A percentile compares a stretch with the other conserved stretches of the same genome.
These are phyloP conservation scores for Brachypodium distachyon DNA, from an alignment of 202 grass and related monocot species.

Conservation along the genomic window DNA sequence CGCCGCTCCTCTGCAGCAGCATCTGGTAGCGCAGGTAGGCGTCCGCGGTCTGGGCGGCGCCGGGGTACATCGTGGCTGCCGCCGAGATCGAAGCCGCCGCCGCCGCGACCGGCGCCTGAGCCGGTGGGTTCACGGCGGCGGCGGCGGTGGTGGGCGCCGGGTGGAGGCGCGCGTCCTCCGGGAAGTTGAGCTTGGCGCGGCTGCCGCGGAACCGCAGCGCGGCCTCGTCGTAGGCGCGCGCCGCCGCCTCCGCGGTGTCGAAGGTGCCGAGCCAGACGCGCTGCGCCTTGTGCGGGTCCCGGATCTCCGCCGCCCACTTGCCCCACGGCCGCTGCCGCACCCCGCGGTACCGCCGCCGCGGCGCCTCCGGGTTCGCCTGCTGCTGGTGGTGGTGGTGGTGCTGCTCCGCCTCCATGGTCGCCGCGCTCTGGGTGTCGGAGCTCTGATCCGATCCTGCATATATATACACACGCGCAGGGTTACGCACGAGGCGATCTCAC, in stretches of 20 bases:
- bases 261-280: conserved; percentile 99
- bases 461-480: conserved; percentile 19
- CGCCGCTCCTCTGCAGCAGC: conserved; percentile 6
- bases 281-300: conserved; percentile 92
- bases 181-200: conserved; percentile 99
- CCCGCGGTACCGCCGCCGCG: conserved; percentile 56
- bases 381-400: conserved; percentile 9
- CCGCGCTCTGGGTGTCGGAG: conserved; percentile 33
- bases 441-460: conserved; percentile 32
- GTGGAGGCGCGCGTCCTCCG: conserved; percentile 60
- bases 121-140: neutral
- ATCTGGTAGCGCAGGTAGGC: conserved; percentile 38
- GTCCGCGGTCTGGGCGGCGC: neutral
- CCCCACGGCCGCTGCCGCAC: conserved; percentile 97
- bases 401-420: conserved; percentile 60
- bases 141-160: neutral
- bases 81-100: neutral
- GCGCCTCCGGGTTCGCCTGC: neutral
- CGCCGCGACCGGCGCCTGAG: neutral
- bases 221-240: conserved; percentile 84
- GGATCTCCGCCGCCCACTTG: conserved; percentile 98
- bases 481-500: no score
- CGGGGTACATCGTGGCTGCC: neutral
- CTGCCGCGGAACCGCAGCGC: conserved; percentile 87
- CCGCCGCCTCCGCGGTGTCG: conserved; percentile 88